A percentile compares a stretch with the other conserved stretches of the same genome.
phyloP scores from a whole-genome alignment of 2,329 filamentous ascomycete species.

The Graphiopsis chlorocephala region DNA sequence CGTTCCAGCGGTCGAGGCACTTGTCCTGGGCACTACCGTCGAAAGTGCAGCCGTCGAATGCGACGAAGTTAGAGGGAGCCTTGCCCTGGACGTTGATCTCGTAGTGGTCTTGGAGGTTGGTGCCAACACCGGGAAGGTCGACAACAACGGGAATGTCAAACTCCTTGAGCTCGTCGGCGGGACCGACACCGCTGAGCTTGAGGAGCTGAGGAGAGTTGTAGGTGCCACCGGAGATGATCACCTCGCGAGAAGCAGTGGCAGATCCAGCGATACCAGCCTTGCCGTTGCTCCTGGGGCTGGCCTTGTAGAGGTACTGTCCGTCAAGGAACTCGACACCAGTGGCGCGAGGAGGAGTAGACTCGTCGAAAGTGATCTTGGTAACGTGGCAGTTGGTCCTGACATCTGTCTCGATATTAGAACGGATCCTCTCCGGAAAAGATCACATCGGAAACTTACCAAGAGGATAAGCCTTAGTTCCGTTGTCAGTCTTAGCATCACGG shows the following conservation, averaged over 20 bases:
- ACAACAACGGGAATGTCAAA: conserved; percentile 53
- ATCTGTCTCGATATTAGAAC: conserved; percentile 34
- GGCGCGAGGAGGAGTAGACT: conserved; percentile 53
- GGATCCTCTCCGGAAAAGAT: not conserved
- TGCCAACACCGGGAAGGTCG: conserved; percentile 61
- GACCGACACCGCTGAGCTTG: conserved; percentile 62
- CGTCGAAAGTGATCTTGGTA: conserved; percentile 64
- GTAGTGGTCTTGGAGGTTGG: conserved; percentile 62
- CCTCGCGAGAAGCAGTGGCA: conserved; percentile 44
- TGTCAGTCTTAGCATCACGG: conserved; percentile 47
- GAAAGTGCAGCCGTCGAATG: conserved; percentile 43
- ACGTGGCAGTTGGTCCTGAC: conserved; percentile 61
- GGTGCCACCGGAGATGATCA: conserved; percentile 52
- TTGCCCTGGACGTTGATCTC: conserved; percentile 52
- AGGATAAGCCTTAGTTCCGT: conserved; percentile 55
- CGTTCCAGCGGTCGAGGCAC: conserved; percentile 46
- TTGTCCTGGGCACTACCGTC: conserved; percentile 33
- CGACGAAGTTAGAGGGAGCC: conserved; percentile 34
- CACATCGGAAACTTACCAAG: conserved; percentile 33
- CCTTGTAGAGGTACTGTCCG: conserved; percentile 40
- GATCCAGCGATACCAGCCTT: conserved; percentile 40
- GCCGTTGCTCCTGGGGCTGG: conserved; percentile 35
- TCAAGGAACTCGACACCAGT: conserved; percentile 44
- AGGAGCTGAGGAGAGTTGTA: conserved; percentile 66
- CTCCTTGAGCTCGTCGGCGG: conserved; percentile 49